A percentile compares a stretch with the other conserved stretches of the same genome.
Conservation (phyloP, 306 rosid genomes). For the Cucumis cinereus region DNA sequence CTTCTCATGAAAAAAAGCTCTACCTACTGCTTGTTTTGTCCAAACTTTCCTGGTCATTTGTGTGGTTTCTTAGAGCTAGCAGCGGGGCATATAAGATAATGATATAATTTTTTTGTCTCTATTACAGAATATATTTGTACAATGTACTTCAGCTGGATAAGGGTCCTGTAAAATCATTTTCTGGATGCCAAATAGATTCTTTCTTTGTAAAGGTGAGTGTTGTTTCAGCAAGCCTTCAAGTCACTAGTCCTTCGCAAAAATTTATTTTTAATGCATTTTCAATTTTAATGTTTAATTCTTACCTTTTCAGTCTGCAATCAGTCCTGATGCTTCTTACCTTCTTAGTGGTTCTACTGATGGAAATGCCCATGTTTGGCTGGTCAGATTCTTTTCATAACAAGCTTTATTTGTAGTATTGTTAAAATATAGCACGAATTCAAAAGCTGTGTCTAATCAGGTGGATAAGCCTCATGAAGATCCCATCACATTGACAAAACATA, state of each 20-base stretch:
- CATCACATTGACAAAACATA: constrained; percentile 43
- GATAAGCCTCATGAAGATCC: constrained; percentile 53
- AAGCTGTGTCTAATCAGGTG: constrained; percentile 38
- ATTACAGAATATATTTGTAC: constrained; percentile 65
- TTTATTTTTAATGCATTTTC: background rate
- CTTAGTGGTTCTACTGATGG: constrained; percentile 86
- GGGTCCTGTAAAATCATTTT: constrained; percentile 61
- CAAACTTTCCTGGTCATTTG: background rate
- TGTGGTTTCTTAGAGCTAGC: background rate
- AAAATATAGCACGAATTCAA: constrained; percentile 7
- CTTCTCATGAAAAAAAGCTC: background rate
- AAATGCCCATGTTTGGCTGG: constrained; percentile 86
- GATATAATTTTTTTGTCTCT: background rate
- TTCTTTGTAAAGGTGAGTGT: constrained; percentile 77
- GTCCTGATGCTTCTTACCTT: constrained; percentile 74
- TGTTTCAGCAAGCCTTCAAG: background rate
- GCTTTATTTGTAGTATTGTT: background rate
- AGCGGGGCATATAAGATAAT: background rate
- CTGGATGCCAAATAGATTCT: constrained; percentile 68
- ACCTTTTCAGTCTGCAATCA: constrained; percentile 60
- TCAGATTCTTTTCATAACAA: constrained; percentile 4
- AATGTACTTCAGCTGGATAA: constrained; percentile 69
- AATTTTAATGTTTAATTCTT: constrained; percentile 9
- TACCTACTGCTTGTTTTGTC: background rate
- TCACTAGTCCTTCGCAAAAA: background rate